Evolutionary conservation across 352 stramenopile genomes (phyloP).

Genomic region (Globisporangium spinosum): DNA sequence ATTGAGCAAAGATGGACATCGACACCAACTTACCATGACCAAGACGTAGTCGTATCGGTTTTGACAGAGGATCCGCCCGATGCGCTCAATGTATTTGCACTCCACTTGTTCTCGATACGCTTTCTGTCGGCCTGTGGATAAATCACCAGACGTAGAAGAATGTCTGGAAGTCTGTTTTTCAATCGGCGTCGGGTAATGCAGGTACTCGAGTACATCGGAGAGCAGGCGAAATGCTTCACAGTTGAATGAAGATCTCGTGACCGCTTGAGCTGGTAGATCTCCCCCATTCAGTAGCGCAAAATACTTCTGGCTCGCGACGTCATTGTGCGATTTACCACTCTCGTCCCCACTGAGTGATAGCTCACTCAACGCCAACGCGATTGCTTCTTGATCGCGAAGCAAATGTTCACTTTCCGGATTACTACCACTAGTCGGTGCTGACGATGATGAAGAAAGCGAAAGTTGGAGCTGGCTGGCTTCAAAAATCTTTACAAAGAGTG

Average conservation of each 20-base stretch:
- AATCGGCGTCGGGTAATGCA: constrained; percentile 21
- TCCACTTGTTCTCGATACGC: constrained; percentile 26
- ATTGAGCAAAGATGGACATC: neutral
- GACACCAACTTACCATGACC: constrained; percentile 35
- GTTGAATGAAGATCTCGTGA: constrained; percentile 38
- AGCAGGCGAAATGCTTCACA: constrained; percentile 46
- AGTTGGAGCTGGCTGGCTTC: constrained; percentile 11
- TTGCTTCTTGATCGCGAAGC: constrained; percentile 15
- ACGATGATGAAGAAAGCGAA: neutral
- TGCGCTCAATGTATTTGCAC: constrained; percentile 44
- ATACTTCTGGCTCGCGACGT: constrained; percentile 32
- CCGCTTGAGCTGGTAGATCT: constrained; percentile 2
- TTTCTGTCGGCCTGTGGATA: neutral
- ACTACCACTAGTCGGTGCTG: too few relatives aligned
- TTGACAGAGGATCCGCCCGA: constrained; percentile 42
- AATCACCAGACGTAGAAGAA: neutral
- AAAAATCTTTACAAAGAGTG: constrained; percentile 5
- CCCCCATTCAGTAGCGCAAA: constrained; percentile 28
- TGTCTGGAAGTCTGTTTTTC: constrained; percentile 3
- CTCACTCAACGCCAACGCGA: constrained; percentile 36
- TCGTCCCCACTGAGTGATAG: constrained; percentile 42
- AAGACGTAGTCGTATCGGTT: constrained; percentile 50
- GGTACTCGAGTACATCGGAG: constrained; percentile 38
- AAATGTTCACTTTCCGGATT: neutral
- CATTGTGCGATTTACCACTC: constrained; percentile 18